phyloP scores from a whole-genome alignment of 2,329 filamentous ascomycete species.

The Penicillium sp. region DNA sequence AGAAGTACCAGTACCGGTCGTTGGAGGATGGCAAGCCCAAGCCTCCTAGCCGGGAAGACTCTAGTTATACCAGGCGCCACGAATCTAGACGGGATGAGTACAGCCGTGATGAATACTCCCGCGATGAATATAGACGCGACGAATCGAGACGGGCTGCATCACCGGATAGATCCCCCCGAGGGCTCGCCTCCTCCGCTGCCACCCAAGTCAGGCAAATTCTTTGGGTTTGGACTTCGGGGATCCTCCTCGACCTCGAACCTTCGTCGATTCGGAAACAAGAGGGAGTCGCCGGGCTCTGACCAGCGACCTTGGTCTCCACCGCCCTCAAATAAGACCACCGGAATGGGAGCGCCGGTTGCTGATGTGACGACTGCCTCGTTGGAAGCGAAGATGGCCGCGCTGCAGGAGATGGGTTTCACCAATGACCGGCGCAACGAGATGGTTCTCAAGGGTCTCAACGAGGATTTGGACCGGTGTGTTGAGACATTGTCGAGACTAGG shows the following conservation, averaged over 20 bases:
- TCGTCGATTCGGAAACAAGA: conserved; percentile 59
- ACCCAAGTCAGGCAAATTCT: conserved; percentile 60
- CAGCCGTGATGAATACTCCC: neutral
- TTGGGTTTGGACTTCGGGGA: conserved; percentile 65
- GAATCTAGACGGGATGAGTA: neutral
- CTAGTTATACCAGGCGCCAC: conserved; percentile 50
- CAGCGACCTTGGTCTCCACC: conserved; percentile 28
- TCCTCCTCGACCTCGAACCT: conserved; percentile 69
- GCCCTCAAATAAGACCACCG: conserved; percentile 33
- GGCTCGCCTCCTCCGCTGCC: conserved; percentile 58
- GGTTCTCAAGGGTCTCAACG: conserved; percentile 77
- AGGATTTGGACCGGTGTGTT: conserved; percentile 81
- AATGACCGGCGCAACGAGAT: conserved; percentile 79
- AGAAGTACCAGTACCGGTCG: conserved; percentile 78
- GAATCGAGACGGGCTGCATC: conserved; percentile 3
- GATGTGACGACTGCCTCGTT: conserved; percentile 48
- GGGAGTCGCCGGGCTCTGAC: conserved; percentile 36
- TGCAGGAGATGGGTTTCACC: conserved; percentile 88
- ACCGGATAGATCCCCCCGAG: conserved; percentile 36
- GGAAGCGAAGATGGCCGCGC: conserved; percentile 71
- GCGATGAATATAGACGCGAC: conserved; percentile 14
- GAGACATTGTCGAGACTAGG: conserved; percentile 82
- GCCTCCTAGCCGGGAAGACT: conserved; percentile 53
- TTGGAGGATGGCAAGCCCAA: conserved; percentile 50
- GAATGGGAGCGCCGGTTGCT: conserved; percentile 68